These are phyloP conservation scores for Uronychia setigera DNA, from an alignment of 73 alveolate species.

Conservation along the genomic window DNA sequence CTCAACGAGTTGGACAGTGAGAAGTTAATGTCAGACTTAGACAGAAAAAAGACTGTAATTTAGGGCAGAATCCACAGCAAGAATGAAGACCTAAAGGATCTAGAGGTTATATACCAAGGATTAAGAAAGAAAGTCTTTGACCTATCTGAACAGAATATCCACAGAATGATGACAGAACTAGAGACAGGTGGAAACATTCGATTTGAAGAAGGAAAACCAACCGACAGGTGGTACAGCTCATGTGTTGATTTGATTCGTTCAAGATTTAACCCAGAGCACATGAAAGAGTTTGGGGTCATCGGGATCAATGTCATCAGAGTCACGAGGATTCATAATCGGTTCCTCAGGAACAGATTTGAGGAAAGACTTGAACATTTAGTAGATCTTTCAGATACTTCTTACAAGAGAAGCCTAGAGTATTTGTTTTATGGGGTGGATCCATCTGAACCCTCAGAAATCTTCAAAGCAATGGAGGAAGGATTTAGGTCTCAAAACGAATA, in stretches of 20 bases:
- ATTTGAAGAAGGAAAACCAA: slow-evolving; percentile 50
- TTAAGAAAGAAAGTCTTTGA: slow-evolving; percentile 48
- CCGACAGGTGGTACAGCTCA: slow-evolving; percentile 45
- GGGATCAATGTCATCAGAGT: slow-evolving; percentile 56
- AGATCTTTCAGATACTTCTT: slow-evolving; percentile 67
- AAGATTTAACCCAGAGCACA: slow-evolving; percentile 46
- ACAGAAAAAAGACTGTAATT: slow-evolving; percentile 29
- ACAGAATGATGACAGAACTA: slow-evolving; percentile 72
- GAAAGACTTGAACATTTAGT: slow-evolving; percentile 61
- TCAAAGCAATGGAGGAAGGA: slow-evolving; percentile 82
- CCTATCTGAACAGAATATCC: slow-evolving; percentile 53
- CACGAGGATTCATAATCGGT: slow-evolving; percentile 51
- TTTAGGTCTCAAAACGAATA: slow-evolving; percentile 71
- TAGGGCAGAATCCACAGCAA: slow-evolving; percentile 47
- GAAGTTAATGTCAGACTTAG: slow-evolving; percentile 29
- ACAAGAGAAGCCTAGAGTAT: slow-evolving; percentile 76
- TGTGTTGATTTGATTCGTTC: slow-evolving; percentile 38
- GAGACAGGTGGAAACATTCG: slow-evolving; percentile 87
- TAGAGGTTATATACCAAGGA: slow-evolving; percentile 28
- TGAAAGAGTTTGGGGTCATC: slow-evolving; percentile 52
- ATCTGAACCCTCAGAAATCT: slow-evolving; percentile 65
- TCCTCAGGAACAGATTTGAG: slow-evolving; percentile 50
- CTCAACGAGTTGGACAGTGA: background rate
- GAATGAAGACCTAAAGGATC: slow-evolving; percentile 46
- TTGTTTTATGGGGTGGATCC: slow-evolving; percentile 84